Percentiles rank a stretch among this genome's conserved stretches.
Conservation (phyloP, 805 yeast genomes). For the Zygosaccharomyces kombuchaensis region DNA sequence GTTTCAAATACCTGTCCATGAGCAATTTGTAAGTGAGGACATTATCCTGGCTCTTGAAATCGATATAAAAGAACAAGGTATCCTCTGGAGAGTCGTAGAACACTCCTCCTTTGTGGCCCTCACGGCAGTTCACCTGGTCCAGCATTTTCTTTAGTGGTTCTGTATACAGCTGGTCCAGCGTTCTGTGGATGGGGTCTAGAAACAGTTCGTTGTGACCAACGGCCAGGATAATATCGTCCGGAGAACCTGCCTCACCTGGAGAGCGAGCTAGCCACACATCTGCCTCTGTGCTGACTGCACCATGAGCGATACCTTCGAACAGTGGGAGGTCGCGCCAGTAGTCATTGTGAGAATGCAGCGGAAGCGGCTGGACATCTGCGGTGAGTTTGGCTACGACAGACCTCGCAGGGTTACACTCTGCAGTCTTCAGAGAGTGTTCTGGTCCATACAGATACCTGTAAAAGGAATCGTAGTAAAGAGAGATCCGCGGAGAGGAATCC, state of each 20-base stretch:
- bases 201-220: constrained; percentile 59
- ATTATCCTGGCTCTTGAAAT: constrained; percentile 52
- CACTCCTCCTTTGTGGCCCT: constrained; percentile 34
- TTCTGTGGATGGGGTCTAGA: constrained; percentile 40
- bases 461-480: constrained; percentile 19
- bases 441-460: constrained; percentile 10
- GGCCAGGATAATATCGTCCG: constrained; percentile 40
- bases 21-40: constrained; percentile 43
- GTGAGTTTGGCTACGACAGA: constrained; percentile 24
- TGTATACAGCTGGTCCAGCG: constrained; percentile 49
- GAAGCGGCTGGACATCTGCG: constrained; percentile 22
- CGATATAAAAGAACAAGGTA: constrained; percentile 60
- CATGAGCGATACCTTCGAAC: constrained; percentile 49
- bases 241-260: constrained; percentile 21
- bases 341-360: constrained; percentile 65
- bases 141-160: constrained; percentile 48
- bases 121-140: constrained; percentile 42
- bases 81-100: constrained; percentile 43
- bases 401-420: constrained; percentile 13
- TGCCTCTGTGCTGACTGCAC: constrained; percentile 59
- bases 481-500: constrained; percentile 6
- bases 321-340: constrained; percentile 59
- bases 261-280: constrained; percentile 49
- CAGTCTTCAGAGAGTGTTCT: background rate
- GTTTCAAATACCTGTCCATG: constrained; percentile 40